A percentile compares a stretch with the other conserved stretches of the same genome.
These are phyloP conservation scores for Grigorovia yakushimaensis DNA, from an alignment of 805 yeast genomes.

Conservation along the genomic window DNA sequence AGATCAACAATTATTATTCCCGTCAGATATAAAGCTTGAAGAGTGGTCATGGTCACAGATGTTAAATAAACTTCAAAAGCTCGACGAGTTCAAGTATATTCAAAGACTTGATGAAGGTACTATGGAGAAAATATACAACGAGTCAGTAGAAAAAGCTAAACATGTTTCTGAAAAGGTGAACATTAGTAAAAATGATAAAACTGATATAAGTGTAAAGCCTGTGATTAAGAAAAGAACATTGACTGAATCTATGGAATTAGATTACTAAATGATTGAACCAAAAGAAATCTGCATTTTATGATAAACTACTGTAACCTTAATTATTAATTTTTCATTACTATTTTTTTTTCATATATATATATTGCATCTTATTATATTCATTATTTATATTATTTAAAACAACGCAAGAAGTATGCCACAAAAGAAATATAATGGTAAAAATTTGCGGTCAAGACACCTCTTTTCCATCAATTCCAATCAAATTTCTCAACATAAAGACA, in stretches of 20 bases:
- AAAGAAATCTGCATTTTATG: neutral
- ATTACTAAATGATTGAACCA: slow-evolving; percentile 17
- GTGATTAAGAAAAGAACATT: slow-evolving; percentile 17
- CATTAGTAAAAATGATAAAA: neutral
- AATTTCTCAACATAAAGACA: neutral
- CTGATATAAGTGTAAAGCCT: neutral
- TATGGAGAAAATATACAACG: neutral
- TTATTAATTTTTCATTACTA: no score
- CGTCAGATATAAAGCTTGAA: neutral
- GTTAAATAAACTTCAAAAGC: neutral
- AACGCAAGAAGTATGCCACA: neutral
- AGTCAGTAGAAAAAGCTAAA: neutral
- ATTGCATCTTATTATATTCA: neutral
- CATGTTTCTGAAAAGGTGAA: neutral
- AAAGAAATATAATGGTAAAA: neutral
- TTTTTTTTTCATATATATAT: no score
- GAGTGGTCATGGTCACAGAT: neutral
- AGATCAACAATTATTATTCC: neutral
- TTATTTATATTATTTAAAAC: no score
- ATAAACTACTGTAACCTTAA: no score
- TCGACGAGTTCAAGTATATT: neutral
- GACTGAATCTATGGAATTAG: slow-evolving; percentile 25
- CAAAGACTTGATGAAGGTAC: neutral
- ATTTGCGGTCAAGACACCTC: neutral
- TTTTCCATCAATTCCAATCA: neutral